Conservation (phyloP, 148 eudicot genomes). For the Rhododendron williamsianum region DNA sequence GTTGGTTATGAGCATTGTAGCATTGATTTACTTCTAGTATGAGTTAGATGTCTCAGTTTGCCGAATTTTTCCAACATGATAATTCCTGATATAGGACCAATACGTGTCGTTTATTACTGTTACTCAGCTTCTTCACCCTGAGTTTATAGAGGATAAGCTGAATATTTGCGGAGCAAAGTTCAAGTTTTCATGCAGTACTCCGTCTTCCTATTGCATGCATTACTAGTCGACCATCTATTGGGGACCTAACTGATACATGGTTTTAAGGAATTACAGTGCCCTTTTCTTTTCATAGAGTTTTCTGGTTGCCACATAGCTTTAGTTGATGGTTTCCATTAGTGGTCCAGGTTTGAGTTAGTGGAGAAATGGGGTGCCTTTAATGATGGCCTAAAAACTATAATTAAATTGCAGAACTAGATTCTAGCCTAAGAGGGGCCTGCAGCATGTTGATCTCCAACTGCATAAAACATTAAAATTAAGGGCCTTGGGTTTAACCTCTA, state of each 20-base stretch:
- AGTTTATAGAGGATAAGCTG: background rate
- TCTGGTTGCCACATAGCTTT: background rate
- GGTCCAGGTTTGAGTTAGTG: background rate
- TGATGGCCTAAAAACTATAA: background rate
- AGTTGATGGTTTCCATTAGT: background rate
- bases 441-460: background rate
- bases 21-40: constrained; percentile 7
- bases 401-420: background rate
- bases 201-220: background rate
- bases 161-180: background rate
- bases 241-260: background rate
- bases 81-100: background rate
- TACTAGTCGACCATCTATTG: too few species aligned
- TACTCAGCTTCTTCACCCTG: background rate
- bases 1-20: background rate
- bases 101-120: background rate
- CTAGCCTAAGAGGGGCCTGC: background rate
- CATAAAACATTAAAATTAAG: background rate
- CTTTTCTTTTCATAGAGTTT: background rate
- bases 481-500: background rate
- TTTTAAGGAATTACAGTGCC: background rate
- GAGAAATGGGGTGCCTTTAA: background rate
- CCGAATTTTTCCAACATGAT: background rate
- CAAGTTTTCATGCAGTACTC: constrained; percentile 2
- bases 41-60: background rate